phyloP scores from a whole-genome alignment of 345 rosid genomes.

The Lagerstroemia speciosa region DNA sequence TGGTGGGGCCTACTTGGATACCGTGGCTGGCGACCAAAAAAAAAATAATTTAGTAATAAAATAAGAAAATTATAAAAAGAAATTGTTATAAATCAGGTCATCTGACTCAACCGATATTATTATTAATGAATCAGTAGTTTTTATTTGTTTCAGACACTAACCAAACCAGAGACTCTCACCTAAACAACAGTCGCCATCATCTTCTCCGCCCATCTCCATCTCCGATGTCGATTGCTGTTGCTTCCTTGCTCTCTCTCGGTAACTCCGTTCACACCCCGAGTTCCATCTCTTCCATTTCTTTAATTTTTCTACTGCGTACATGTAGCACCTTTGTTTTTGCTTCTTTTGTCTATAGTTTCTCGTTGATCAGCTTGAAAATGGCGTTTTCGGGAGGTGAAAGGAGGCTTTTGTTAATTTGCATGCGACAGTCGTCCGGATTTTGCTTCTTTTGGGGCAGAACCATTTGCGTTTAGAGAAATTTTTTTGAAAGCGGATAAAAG shows the following conservation, averaged over 20 bases:
- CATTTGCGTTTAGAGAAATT: neutral
- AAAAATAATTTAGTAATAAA: too few relatives aligned
- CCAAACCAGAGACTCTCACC: neutral
- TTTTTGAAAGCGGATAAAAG: too few relatives aligned
- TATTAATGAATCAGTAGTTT: neutral
- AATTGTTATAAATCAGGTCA: too few relatives aligned
- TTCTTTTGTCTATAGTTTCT: neutral
- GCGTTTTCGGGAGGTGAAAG: neutral
- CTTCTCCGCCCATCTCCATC: neutral
- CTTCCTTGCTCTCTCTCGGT: constrained; percentile 58
- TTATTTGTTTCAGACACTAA: neutral
- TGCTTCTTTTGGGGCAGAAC: neutral
- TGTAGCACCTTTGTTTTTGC: neutral
- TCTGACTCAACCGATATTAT: neutral
- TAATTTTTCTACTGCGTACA: neutral
- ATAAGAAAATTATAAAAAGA: too few relatives aligned
- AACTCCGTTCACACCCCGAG: constrained; percentile 9
- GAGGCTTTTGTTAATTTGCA: neutral
- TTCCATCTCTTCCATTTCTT: neutral
- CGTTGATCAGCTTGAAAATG: neutral
- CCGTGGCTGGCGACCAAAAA: too few relatives aligned
- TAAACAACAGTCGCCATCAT: neutral
- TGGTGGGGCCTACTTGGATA: too few relatives aligned
- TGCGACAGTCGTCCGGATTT: neutral
- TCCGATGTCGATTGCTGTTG: constrained; percentile 68